These are phyloP conservation scores for Botryosphaeria dothidea DNA, from an alignment of 2,329 filamentous ascomycete genomes.

Conservation along the genomic window DNA sequence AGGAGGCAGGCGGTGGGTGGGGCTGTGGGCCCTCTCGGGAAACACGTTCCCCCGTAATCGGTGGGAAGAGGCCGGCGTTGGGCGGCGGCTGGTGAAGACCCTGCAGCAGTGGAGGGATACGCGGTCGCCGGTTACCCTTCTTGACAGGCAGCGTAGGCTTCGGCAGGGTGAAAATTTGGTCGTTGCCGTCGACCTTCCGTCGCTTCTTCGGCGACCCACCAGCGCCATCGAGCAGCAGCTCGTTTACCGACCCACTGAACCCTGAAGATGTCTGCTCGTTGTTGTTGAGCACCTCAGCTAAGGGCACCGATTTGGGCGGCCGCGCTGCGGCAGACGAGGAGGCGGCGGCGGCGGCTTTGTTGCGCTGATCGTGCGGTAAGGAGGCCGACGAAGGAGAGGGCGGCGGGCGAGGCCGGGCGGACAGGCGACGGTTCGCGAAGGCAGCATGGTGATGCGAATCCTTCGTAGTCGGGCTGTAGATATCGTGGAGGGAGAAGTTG, in stretches of 20 bases:
- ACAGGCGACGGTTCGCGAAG: constrained; percentile 5
- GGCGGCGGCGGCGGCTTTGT: not conserved
- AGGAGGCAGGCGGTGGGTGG: not conserved
- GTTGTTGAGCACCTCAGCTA: constrained; percentile 36
- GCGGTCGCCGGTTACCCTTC: constrained; percentile 34
- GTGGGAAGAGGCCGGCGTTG: constrained; percentile 61
- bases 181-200: constrained; percentile 3
- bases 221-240: constrained; percentile 11
- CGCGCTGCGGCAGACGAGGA: not conserved
- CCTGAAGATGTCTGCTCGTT: constrained; percentile 10
- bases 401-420: not conserved
- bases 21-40: constrained; percentile 23
- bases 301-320: constrained; percentile 31
- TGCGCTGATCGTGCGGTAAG: constrained; percentile 1
- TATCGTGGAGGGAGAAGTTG: constrained; percentile 12
- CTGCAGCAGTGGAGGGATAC: constrained; percentile 55
- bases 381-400: not conserved
- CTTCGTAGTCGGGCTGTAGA: constrained; percentile 12
- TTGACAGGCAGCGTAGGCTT: constrained; percentile 37
- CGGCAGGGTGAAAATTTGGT: not conserved
- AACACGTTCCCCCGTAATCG: constrained; percentile 54
- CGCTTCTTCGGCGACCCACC: constrained; percentile 2
- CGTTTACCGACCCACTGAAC: constrained; percentile 16
- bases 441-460: constrained; percentile 15
- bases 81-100: constrained; percentile 65